A percentile compares a stretch with the other conserved stretches of the same genome.
phyloP scores from a whole-genome alignment of 257 asterid species.

The Echium plantagineum region DNA sequence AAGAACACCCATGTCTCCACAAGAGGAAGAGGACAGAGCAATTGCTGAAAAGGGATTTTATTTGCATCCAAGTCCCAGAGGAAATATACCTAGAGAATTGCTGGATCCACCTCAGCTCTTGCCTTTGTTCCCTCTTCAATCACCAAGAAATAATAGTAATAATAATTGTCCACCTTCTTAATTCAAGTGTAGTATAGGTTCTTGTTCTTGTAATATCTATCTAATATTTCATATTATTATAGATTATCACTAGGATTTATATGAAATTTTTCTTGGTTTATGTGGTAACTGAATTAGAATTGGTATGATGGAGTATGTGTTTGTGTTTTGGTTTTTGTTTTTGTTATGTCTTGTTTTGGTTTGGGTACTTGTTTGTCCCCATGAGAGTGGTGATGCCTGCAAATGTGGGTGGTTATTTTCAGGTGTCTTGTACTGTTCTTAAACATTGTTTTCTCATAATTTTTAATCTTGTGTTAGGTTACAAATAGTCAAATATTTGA shows the following conservation, averaged over 20 bases:
- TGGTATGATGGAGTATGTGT: neutral
- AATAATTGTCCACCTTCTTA: conserved; percentile 7
- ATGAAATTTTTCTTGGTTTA: too few species aligned
- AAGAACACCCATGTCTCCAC: conserved; percentile 30
- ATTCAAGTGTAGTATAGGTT: neutral
- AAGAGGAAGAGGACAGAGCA: conserved; percentile 52
- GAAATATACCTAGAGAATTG: too few species aligned
- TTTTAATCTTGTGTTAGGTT: neutral
- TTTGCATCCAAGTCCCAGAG: conserved; percentile 59
- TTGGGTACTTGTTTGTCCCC: neutral
- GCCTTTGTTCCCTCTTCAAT: conserved; percentile 66
- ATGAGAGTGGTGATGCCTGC: too few species aligned
- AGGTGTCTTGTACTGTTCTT: neutral
- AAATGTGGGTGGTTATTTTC: neutral
- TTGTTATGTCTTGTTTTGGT: neutral
- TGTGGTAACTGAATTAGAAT: neutral
- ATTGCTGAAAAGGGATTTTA: conserved; percentile 60
- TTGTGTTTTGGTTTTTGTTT: too few species aligned
- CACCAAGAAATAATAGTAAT: conserved; percentile 21
- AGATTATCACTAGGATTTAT: too few species aligned
- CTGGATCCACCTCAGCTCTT: conserved; percentile 56
- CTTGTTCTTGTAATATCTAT: neutral
- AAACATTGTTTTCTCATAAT: neutral
- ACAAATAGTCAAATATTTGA: too few species aligned
- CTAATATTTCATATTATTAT: too few species aligned